Base-by-base conservation (phyloP, 2,329 filamentous ascomycete genomes). In the Penicillium sp. region DNA sequence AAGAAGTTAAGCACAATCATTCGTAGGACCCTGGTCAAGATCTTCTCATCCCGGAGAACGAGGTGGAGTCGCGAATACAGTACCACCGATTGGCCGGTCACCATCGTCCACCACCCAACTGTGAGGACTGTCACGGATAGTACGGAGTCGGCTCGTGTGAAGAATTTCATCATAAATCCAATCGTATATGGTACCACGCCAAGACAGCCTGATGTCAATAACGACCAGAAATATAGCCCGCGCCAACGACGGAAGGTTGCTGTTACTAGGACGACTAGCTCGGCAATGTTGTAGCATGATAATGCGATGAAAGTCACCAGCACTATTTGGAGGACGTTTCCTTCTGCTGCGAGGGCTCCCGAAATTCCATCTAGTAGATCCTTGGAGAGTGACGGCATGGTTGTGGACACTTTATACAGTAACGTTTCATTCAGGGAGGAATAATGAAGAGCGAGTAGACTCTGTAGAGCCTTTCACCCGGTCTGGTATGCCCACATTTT, bases 21-120 rank as follows among this genome's bases (percentile, higher is more conserved):
- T 52, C 67, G 76, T 0, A 86, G 73, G 0, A 85, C 79, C 11
- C 76, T 73, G 5, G 76, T 77, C 0, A 87, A 73, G 3, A 80
- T 68, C 2, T 70, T 69, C 7, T 77, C 74, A 43, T 84, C 82
- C 16, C 79, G 79, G 3, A 85, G 72, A 11, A 88, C 77, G 1
- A 88, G 75, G 65, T 87, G 84, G 0, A 88, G 77, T 7, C 86
- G 79, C 0, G 84, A 87, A 74, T 84, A 88, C 1, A 88, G 74
- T 1, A 88, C 85, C 13, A 87, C 63, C 0, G 81, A 81, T 67
- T 87, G 84, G 0, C 85, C 86, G 1, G 84, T 85, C 0, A 88
- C 80, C 83, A 87, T 86, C 2, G 73, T 64, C 68, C 81, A 82
- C 82, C 85, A 83, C 11, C 83, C 85, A 54, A 87, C 58, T n/a